Percentiles rank a stretch among this genome's conserved stretches.
Conservation (phyloP, 2,329 filamentous ascomycete species). For the Sphaceloma murrayae region DNA sequence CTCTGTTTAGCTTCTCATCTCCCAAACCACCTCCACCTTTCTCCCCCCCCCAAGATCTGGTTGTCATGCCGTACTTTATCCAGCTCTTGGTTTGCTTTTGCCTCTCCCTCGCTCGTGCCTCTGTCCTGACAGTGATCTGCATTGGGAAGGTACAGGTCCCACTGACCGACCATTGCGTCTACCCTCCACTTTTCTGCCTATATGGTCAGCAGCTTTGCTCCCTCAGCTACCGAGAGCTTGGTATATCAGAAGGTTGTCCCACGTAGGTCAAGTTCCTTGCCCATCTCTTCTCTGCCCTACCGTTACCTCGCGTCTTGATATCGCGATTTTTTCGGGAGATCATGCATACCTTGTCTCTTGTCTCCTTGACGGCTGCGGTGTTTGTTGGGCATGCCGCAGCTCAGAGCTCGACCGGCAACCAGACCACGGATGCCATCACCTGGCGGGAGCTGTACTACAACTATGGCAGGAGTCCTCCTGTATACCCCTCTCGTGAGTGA, state of each 20-base stretch:
- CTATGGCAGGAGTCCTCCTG: constrained; percentile 26
- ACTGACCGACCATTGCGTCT: constrained; percentile 8
- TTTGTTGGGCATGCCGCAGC: constrained; percentile 3
- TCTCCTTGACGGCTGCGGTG: background rate
- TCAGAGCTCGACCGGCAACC: constrained; percentile 18
- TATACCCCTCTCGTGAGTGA: constrained; percentile 25
- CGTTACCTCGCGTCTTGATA: background rate
- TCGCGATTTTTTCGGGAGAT: background rate
- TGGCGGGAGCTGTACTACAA: constrained; percentile 23
- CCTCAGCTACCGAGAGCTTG: constrained; percentile 1
- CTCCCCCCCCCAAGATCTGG: constrained; percentile 5
- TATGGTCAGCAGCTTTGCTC: background rate
- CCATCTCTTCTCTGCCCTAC: background rate
- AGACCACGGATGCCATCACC: constrained; percentile 19
- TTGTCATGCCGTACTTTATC: background rate
- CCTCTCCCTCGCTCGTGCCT: background rate
- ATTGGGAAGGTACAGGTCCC: constrained; percentile 12
- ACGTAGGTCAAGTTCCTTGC: background rate
- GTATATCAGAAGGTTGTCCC: constrained; percentile 11
- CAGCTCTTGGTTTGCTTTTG: constrained; percentile 2
- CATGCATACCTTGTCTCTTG: constrained; percentile 4
- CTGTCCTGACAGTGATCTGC: constrained; percentile 11
- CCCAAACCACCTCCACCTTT: constrained; percentile 4
- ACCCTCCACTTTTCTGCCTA: background rate
- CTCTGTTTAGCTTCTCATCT: constrained; percentile 14